Evolutionary conservation across 495 filamentous ascomycete genomes (phyloP), one percentile per base, ranked within the genome.

Genomic region (Hypoxylon subgilvum): DNA sequence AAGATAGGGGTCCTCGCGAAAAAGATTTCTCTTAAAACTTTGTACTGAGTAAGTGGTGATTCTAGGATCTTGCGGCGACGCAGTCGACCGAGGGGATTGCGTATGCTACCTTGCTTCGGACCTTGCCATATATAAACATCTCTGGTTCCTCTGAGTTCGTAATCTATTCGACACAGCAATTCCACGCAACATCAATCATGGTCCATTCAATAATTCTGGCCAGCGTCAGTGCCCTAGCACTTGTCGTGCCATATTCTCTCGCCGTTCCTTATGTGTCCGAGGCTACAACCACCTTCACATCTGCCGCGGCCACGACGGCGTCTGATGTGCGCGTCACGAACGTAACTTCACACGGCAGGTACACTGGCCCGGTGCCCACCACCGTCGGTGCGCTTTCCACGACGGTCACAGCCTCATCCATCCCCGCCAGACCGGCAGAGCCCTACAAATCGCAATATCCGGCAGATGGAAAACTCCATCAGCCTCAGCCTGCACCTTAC

Each of bases 401-500:
- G 7, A 65, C 66, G 0, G 75, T 81, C 2, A 44, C 73, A 44
- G 81, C 69, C 12, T 62, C 79, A 1, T 77, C 79, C 1, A 82
- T 88, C 28, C 57, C 80, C 7, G 61, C 72, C 1, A 66, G 72
- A 2, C 76, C 79, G 3, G 74, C 79, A 1, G 75, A 75, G 27
- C 75, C 80, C 0, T 76, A 73, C 14, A 83, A 82, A 10, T 79
- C 81, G 16, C 74, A 73, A 2, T 95, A 96, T 61, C 87, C 85
- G 30, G 80, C 82, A 19, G 80, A 89, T 44, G 91, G 92, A n/a
- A 63, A 79, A 16, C 83, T 92, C 9, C 79, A 84, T 18, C 67
- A 84, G 16, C 75, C 82, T 2, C 66, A 87, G 69, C 88, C 90
- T 2, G 86, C 83, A 22, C 89, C 89, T 0, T 95, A 86, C 73